These are phyloP conservation scores for Rhodotorula toruloides DNA, from an alignment of 768 basidiomycete species.

Conservation along the genomic window DNA sequence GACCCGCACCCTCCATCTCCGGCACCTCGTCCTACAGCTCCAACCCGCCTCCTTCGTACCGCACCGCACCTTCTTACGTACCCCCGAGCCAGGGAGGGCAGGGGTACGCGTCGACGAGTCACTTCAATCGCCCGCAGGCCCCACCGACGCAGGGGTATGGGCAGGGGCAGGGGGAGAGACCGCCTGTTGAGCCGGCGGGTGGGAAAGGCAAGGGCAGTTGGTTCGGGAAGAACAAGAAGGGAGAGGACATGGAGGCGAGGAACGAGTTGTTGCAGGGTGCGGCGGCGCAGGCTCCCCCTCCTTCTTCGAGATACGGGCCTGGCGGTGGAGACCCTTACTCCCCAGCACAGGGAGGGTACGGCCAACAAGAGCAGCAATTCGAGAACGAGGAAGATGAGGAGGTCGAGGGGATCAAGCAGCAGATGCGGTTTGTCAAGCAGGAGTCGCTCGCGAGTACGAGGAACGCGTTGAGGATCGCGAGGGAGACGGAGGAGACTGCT, in stretches of 20 bases:
- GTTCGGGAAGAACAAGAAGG: slow-evolving; percentile 23
- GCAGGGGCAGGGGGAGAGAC: slow-evolving; percentile 9
- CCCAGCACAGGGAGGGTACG: slow-evolving; percentile 44
- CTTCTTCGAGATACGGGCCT: slow-evolving; percentile 24
- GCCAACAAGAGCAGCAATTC: slow-evolving; percentile 31
- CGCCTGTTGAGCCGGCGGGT: background rate
- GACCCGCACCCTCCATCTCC: background rate
- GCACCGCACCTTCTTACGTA: slow-evolving; percentile 13
- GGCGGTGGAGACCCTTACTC: slow-evolving; percentile 39
- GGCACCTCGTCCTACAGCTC: slow-evolving; percentile 7
- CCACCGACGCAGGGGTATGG: background rate
- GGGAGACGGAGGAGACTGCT: slow-evolving; percentile 96
- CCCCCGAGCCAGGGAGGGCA: slow-evolving; percentile 20
- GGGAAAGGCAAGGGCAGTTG: slow-evolving; percentile 18
- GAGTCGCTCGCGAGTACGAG: slow-evolving; percentile 81
- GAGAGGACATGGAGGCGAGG: slow-evolving; percentile 32
- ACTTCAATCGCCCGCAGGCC: slow-evolving; percentile 7
- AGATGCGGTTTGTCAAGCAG: slow-evolving; percentile 82
- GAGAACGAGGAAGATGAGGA: slow-evolving; percentile 40
- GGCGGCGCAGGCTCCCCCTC: slow-evolving; percentile 18
- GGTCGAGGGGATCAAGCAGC: slow-evolving; percentile 83
- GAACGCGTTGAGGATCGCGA: slow-evolving; percentile 85
- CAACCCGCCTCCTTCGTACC: slow-evolving; percentile 26
- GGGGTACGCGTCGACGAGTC: slow-evolving; percentile 22
- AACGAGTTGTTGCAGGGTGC: slow-evolving; percentile 47